Evolutionary conservation across 1,284 basidiomycete species (phyloP).

Genomic region (Pisolithus thermaeus): DNA sequence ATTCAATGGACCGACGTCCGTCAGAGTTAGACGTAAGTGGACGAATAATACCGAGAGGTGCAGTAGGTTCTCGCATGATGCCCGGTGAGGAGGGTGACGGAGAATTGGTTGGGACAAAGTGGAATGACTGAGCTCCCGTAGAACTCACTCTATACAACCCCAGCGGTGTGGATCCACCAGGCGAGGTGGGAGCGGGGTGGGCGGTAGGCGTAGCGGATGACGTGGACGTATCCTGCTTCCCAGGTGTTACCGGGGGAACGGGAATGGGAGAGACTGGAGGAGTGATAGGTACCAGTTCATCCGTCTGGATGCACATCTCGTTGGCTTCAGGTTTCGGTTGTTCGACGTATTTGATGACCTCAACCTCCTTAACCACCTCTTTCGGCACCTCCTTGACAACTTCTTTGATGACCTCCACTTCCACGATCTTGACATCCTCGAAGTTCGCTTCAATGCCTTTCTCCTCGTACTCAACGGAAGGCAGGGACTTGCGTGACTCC

Average conservation of each 20-base stretch:
- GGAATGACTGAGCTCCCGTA: constrained; percentile 59
- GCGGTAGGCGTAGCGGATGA: constrained; percentile 26
- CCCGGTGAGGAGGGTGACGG: constrained; percentile 39
- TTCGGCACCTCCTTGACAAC: constrained; percentile 9
- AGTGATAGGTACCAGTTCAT: constrained; percentile 51
- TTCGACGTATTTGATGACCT: constrained; percentile 22
- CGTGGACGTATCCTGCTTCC: constrained; percentile 23
- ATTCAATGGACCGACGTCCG: constrained; percentile 52
- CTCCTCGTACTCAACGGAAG: constrained; percentile 33
- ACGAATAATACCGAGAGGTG: constrained; percentile 30
- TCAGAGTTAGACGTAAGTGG: constrained; percentile 38
- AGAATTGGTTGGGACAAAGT: constrained; percentile 54
- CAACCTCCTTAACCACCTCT: constrained; percentile 15
- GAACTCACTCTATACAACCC: constrained; percentile 55
- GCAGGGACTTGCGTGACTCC: constrained; percentile 10
- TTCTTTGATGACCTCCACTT: constrained; percentile 24
- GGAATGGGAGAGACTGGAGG: constrained; percentile 25
- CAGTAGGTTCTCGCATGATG: constrained; percentile 36
- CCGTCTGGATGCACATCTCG: constrained; percentile 76
- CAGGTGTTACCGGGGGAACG: constrained; percentile 22
- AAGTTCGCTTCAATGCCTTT: constrained; percentile 31
- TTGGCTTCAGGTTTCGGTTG: constrained; percentile 54
- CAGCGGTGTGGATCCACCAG: constrained; percentile 16
- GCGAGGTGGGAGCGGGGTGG: constrained; percentile 15
- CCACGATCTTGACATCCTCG: constrained; percentile 28